Base-by-base conservation (phyloP, 2,329 filamentous ascomycete genomes). In the Nothophaeocryptopus gaeumannii region DNA sequence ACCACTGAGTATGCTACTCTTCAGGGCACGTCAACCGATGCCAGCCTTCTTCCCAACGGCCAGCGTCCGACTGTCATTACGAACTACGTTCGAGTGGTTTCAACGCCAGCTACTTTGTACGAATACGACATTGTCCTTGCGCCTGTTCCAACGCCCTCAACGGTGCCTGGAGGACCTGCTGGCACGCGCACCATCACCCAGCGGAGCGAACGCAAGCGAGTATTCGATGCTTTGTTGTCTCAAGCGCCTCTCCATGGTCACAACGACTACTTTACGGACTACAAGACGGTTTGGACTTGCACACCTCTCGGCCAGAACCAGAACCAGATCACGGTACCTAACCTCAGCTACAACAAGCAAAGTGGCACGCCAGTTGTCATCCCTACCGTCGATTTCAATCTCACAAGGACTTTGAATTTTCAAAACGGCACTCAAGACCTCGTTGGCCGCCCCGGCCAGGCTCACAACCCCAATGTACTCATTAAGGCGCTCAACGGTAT, bases 401-500 rank as follows among this genome's bases (percentile, higher is more conserved):
- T 16, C 26, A 4, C 39, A 16, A 34, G 34, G 20, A 46, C 7
- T 9, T 14, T 46, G 26, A 12, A 39, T 26, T 46, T 46, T 13
- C n/a, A 11, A 3, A 5, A 46, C 11, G 43, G 35, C 7, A 12
- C 43, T n/a, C 2, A 10, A 5, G n/a, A 46, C 39, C 43, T 46
- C 3, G 43, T 46, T 7, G 43, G 43, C 0, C 8, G 5, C 3
- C 26, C 43, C 4, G 29, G 16, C 2, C 2, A 16, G 26, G 13
- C 38, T n/a, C 43, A 9, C 35, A 46, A 46, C 8, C 43, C 43
- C 34, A 46, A 46, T 36, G 5, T 46, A 36, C 43, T 46, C n/a
- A 46, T 46, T 30, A 46, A 46, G 9, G 43, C 43, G 12, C 35
- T 46, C 14, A 46, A 46, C 29, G 43, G 43, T 12, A 46, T 46